phyloP scores from a whole-genome alignment of 2,329 filamentous ascomycete genomes.

The Pseudogymnoascus sp. region DNA sequence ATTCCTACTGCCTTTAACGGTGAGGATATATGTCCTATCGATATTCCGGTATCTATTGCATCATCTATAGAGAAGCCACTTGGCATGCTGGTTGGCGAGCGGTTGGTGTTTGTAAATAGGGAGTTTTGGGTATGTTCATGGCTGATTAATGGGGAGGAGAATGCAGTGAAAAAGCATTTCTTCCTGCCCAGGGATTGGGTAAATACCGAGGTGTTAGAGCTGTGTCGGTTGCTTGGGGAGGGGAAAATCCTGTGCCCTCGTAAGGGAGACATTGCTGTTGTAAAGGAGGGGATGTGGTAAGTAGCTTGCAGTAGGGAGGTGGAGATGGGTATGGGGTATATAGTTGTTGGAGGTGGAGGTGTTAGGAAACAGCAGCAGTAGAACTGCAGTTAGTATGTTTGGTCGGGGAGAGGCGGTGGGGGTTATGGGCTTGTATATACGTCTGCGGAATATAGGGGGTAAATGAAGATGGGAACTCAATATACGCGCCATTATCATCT shows the following conservation, averaged over 20 bases:
- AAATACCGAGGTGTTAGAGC: neutral
- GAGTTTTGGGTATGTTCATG: slow-evolving; percentile 11
- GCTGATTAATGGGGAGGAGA: neutral
- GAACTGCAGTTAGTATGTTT: too few species aligned
- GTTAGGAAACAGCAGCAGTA: too few species aligned
- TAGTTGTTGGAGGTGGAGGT: too few species aligned
- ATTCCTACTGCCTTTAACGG: too few species aligned
- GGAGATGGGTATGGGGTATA: too few species aligned
- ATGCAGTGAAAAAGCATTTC: slow-evolving; percentile 1
- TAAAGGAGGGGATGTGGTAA: too few species aligned
- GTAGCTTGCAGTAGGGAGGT: too few species aligned
- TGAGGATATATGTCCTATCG: too few species aligned
- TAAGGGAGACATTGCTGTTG: slow-evolving; percentile 9
- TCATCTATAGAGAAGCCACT: neutral
- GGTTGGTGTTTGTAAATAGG: slow-evolving; percentile 11
- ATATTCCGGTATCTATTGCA: too few species aligned
- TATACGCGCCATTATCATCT: neutral
- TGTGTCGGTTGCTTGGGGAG: slow-evolving; percentile 9
- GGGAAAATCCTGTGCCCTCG: slow-evolving; percentile 9
- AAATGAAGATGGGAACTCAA: neutral
- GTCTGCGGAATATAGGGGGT: neutral
- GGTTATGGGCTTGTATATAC: neutral
- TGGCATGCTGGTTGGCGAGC: slow-evolving; percentile 4
- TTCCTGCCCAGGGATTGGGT: slow-evolving; percentile 12
- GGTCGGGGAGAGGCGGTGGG: neutral